Base-by-base conservation (phyloP, 805 yeast genomes). In the Zygosaccharomyces siamensis region DNA sequence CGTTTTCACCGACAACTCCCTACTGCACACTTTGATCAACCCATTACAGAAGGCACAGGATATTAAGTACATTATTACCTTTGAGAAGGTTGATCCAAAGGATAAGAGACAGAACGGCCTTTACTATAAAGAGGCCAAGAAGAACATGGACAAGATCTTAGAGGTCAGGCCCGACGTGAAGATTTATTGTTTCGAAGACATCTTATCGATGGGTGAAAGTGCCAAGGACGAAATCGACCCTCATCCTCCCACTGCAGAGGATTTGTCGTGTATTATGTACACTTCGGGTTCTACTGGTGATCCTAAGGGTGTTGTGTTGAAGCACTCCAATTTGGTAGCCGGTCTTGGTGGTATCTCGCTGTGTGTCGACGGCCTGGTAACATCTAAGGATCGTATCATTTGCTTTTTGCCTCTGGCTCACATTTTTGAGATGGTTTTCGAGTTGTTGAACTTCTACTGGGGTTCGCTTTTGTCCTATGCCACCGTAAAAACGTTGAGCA, bases 371-470 rank as follows among this genome's bases (percentile, higher is more conserved):
- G 72, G 79, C 48, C 69, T 70, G 18, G 78, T 89, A 45, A 70
- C 62, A 49, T 70, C 71, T 20, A 68, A 68, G 31, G 98, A 93
- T 70, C 77, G 89, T 57, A 72, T 92, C 54, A 81, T 93, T 68
- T 84, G 90, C 14, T 90, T 92, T 68, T 78, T 93, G 66, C 99
- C 99, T 10, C 78, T 93, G 62, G 99, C 99, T 7, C 99, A 93
- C 65, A 93, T 93, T 59, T 87, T 93, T 59, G 99, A 93, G 73
- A 75, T 89, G 69, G 88, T 81, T 3, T 89, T 93, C 56, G 99
- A 93, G 73, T 73, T 89, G 61, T 68, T 80, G 27, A 63, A 79
- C 32, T 79, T 93, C 58, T 82, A 81, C 74, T 93, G 97, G 98
- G 98, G 98, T 66, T 84, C 86, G 47, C 68, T 79, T 47, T 68